Evolutionary conservation across 306 rosid species (phyloP).

Genomic region (Fagus sylvatica): DNA sequence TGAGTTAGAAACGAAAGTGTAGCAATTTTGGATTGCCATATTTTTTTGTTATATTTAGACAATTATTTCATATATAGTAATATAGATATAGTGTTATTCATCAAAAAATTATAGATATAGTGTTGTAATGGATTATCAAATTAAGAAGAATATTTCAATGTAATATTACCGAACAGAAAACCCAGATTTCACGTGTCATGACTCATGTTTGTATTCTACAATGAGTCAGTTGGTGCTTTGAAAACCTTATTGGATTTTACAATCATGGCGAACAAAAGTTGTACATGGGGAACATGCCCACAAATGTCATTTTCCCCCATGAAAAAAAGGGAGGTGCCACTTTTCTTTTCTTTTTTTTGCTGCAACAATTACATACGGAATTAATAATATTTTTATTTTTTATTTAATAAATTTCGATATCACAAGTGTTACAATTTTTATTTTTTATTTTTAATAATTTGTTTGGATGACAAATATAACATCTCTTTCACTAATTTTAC

Average conservation of each 20-base stretch:
- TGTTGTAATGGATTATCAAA: not conserved
- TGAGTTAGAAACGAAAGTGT: not conserved
- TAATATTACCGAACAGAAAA: not conserved
- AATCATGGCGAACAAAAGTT: not conserved
- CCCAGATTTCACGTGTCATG: not conserved
- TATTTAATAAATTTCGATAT: no score
- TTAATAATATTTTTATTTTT: no score
- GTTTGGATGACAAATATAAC: no score
- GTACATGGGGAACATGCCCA: not conserved
- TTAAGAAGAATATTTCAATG: not conserved
- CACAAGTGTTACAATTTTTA: no score
- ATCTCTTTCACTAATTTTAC: no score
- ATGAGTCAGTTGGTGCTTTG: not conserved
- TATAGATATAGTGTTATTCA: no score
- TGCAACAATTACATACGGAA: no score
- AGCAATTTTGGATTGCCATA: not conserved
- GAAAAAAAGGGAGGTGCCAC: slow-evolving; percentile 6
- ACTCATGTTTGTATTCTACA: not conserved
- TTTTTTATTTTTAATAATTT: no score
- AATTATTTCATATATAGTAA: no score
- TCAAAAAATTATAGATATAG: no score
- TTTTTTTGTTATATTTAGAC: not conserved
- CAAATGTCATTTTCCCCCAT: not conserved
- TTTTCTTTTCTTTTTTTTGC: not conserved
- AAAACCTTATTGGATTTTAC: not conserved